phyloP scores from a whole-genome alignment of 805 yeast species.

The Starmerella powellii region DNA sequence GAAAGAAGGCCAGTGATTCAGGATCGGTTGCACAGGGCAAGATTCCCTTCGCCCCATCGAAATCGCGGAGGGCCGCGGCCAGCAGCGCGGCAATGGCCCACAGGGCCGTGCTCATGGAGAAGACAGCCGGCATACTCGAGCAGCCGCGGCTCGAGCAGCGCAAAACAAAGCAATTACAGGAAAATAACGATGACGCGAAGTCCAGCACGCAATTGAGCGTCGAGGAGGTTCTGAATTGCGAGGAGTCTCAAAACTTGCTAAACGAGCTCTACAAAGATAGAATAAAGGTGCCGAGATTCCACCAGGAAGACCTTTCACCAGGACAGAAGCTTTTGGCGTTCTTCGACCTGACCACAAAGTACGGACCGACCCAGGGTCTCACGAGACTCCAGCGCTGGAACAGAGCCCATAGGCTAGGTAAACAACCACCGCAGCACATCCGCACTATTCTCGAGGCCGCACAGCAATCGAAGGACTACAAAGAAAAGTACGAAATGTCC shows the following conservation, averaged over 20 bases:
- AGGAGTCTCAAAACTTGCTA: constrained; percentile 9
- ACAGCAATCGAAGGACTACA: neutral
- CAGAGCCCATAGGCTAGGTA: constrained; percentile 30
- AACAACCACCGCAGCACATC: constrained; percentile 30
- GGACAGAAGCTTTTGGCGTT: constrained; percentile 27
- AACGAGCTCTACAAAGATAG: constrained; percentile 4
- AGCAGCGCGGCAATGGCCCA: neutral
- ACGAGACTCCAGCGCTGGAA: constrained; percentile 32
- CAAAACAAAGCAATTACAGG: neutral
- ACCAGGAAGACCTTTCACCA: constrained; percentile 24
- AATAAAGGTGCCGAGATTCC: constrained; percentile 19
- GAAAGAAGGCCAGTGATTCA: no score
- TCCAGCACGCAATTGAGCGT: neutral
- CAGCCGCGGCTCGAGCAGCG: constrained; percentile 1
- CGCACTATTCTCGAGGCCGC: constrained; percentile 25
- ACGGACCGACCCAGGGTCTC: constrained; percentile 33
- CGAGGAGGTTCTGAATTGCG: constrained; percentile 9
- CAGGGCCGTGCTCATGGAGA: neutral
- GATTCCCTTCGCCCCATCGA: neutral
- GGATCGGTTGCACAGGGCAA: neutral
- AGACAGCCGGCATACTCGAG: neutral
- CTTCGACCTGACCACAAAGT: constrained; percentile 29
- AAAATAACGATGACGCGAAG: neutral
- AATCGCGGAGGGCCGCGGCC: neutral
- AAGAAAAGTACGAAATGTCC: constrained; percentile 14